Evolutionary conservation across 441 rosid genomes (phyloP).

Genomic region (Pelargonium australe): DNA sequence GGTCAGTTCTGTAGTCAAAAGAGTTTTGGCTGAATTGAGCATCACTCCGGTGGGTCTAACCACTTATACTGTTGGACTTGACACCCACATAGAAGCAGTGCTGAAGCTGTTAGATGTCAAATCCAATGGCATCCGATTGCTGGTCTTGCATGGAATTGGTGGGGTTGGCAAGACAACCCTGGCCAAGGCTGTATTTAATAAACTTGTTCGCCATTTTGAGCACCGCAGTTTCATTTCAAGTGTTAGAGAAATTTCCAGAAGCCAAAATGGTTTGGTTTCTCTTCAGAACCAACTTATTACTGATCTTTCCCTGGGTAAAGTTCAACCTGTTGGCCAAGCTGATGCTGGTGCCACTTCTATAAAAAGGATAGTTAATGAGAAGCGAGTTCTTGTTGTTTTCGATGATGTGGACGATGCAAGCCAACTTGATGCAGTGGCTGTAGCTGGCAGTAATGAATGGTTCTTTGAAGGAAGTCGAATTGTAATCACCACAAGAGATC

Average conservation of each 20-base stretch:
- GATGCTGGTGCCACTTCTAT: constrained; percentile 9
- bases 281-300: constrained; percentile 31
- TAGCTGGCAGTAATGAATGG: constrained; percentile 26
- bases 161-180: constrained; percentile 66
- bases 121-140: constrained; percentile 23
- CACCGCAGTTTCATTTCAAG: constrained; percentile 36
- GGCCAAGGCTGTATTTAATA: constrained; percentile 44
- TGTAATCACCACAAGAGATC: constrained; percentile 38
- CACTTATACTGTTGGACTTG: constrained; percentile 45
- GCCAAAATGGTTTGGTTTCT: constrained; percentile 25
- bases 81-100: constrained; percentile 30
- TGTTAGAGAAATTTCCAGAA: constrained; percentile 35
- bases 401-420: constrained; percentile 32
- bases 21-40: constrained; percentile 38
- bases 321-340: background rate
- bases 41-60: constrained; percentile 39
- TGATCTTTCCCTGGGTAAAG: constrained; percentile 18
- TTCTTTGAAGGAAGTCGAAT: constrained; percentile 34
- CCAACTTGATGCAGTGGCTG: constrained; percentile 27
- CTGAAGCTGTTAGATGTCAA: constrained; percentile 24
- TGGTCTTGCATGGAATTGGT: constrained; percentile 54
- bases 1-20: constrained; percentile 33
- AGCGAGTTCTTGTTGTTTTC: constrained; percentile 26
- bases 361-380: constrained; percentile 6
- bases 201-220: constrained; percentile 26